Evolutionary conservation across 2,329 filamentous ascomycete species (phyloP), one percentile per base, ranked within the genome.

Genomic region (Diaporthe batatas): DNA sequence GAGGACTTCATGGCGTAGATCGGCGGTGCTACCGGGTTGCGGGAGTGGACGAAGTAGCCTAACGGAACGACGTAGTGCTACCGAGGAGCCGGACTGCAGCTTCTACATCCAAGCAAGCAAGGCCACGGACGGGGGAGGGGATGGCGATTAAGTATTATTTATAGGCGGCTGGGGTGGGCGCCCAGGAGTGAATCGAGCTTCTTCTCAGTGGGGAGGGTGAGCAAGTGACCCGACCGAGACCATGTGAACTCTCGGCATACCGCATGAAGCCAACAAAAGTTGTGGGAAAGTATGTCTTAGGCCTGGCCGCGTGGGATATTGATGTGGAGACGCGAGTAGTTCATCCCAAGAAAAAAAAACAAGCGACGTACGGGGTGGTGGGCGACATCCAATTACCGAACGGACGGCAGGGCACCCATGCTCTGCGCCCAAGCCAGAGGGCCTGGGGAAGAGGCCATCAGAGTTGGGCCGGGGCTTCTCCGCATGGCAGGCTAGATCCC

Each of bases 1-100:
- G 70, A 59, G 68, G 74, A 64, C 73, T 75, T 79, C 79, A 80
- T 80, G 74, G 68, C 47, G 72, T 36, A 51, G 59, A 44, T 57
- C 34, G 53, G 49, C n/a, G 36, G 70, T 69, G 55, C 42, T 39
- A 70, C 68, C 55, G 55, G 42, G 32, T 11, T 12, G 16, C 29
- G 29, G 44, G 18, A 16, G 44, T 32, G 32, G 42, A 70, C 55
- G 55, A 42, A 42, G 55, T 42, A 53, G 53, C 55, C 55, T 23
- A 51, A 51, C 62, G 68, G 34, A 10, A 49, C 68, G 32, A 59
- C 54, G 55, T 53, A 47, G 55, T 70, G 36, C 68, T 42, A 53
- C 44, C 68, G 55, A 70, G 54, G 54, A 58, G 39, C 44, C 44
- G 23, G n/a, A 39, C 68, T 70, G 68, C 44, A 70, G 44, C 44